These are phyloP conservation scores for Pestalotiopsis sp. DNA, from an alignment of 2,329 filamentous ascomycete genomes.

Conservation along the genomic window DNA sequence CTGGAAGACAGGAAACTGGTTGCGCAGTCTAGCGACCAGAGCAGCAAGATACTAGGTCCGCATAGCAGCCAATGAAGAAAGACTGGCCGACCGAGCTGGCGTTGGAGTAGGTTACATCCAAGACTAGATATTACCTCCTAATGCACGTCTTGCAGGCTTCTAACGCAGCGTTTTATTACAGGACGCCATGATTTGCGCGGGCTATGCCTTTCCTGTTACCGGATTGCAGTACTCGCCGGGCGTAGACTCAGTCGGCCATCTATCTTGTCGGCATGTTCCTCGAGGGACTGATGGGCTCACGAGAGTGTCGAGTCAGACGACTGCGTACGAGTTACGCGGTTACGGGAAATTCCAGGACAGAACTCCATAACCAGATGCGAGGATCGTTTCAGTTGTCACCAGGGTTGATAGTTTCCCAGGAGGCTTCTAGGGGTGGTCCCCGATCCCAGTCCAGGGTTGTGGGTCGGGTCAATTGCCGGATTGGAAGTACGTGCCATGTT, in stretches of 20 bases:
- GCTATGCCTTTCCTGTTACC: neutral
- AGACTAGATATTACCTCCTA: neutral
- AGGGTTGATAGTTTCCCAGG: neutral
- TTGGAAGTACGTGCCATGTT: neutral
- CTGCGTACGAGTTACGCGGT: neutral
- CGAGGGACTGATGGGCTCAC: neutral
- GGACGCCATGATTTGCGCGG: neutral
- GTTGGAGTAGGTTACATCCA: neutral
- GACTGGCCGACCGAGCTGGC: neutral
- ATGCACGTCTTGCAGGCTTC: neutral
- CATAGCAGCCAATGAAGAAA: neutral
- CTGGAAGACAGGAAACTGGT: neutral
- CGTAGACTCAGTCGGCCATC: neutral
- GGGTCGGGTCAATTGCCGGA: neutral
- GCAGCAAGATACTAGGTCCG: neutral
- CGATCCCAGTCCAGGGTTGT: neutral
- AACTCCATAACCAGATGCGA: neutral
- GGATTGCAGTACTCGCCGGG: neutral
- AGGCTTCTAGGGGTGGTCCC: neutral
- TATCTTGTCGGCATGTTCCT: neutral
- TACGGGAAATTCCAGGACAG: neutral
- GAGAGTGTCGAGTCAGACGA: neutral
- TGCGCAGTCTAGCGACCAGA: neutral
- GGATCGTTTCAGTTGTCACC: neutral
- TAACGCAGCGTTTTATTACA: neutral